Conservation (phyloP, 192 early-diverging fungal species). For the Helicostylum pulchrum region DNA sequence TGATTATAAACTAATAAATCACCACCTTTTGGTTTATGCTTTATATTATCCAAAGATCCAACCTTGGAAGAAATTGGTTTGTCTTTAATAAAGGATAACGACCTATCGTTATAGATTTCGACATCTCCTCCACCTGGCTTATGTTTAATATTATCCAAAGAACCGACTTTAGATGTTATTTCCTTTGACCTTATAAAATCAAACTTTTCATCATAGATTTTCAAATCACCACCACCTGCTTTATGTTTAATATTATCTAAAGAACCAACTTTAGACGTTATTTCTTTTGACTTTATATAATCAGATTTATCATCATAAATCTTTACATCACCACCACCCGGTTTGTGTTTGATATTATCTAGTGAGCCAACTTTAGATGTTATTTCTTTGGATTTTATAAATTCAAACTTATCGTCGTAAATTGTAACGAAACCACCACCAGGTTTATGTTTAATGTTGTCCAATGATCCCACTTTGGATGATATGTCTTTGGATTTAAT, state of each 20-base stretch:
- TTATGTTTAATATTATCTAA: constrained; percentile 24
- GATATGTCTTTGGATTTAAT: constrained; percentile 5
- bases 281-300: constrained; percentile 16
- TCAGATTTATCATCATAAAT: constrained; percentile 8
- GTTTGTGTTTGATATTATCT: constrained; percentile 4
- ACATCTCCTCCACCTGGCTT: constrained; percentile 19
- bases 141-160: constrained; percentile 23
- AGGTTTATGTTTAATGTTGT: constrained; percentile 17
- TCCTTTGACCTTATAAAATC: constrained; percentile 10
- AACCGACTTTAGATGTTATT: constrained; percentile 11
- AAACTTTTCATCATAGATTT: constrained; percentile 4
- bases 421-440: constrained; percentile 4
- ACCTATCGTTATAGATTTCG: constrained; percentile 1
- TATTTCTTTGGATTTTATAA: constrained; percentile 8
- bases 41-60: constrained; percentile 19
- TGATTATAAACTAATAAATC: constrained; percentile 7
- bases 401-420: constrained; percentile 5
- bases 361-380: not conserved
- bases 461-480: constrained; percentile 6
- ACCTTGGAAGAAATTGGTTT: constrained; percentile 1
- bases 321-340: not conserved
- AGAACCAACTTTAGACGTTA: constrained; percentile 15
- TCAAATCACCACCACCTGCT: constrained; percentile 14
- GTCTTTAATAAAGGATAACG: not conserved
- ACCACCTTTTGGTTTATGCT: constrained; percentile 21